Evolutionary conservation across 352 stramenopile species (phyloP).

Genomic region (Plasmopara viticola): DNA sequence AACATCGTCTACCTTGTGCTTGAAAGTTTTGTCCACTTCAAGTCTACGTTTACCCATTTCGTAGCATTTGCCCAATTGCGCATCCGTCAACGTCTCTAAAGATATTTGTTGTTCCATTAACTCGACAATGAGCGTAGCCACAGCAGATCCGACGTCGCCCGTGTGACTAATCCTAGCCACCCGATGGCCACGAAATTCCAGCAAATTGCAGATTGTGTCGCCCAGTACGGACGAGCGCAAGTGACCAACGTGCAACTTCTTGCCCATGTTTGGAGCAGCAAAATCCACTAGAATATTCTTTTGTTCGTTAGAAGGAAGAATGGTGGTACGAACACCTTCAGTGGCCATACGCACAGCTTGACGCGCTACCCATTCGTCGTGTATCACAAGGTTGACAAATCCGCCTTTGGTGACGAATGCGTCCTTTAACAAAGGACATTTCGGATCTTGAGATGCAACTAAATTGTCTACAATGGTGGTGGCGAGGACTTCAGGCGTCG

Average conservation of each 20-base stretch:
- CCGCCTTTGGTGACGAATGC: conserved; percentile 59
- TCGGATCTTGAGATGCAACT: conserved; percentile 3
- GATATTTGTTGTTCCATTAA: conserved; percentile 47
- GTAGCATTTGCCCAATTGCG: conserved; percentile 60
- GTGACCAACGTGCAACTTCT: conserved; percentile 81
- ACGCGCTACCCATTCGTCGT: conserved; percentile 61
- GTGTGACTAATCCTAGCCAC: conserved; percentile 73
- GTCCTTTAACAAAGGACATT: conserved; percentile 17
- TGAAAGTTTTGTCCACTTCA: conserved; percentile 43
- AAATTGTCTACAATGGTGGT: conserved; percentile 28
- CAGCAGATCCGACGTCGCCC: conserved; percentile 66
- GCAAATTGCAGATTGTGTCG: conserved; percentile 72
- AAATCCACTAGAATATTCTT: conserved; percentile 71
- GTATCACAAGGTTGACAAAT: conserved; percentile 76
- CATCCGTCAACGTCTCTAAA: conserved; percentile 47
- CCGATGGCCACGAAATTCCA: conserved; percentile 72
- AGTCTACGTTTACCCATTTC: conserved; percentile 50
- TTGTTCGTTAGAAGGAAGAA: conserved; percentile 13
- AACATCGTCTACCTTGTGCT: conserved; percentile 53
- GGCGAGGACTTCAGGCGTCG: conserved; percentile 36
- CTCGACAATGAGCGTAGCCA: conserved; percentile 72
- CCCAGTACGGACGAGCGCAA: conserved; percentile 74
- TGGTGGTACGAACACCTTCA: conserved; percentile 27
- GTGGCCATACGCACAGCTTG: conserved; percentile 60
- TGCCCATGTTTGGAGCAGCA: conserved; percentile 77